Conservation (phyloP, 2,329 filamentous ascomycete species). For the Drechslera avenae region DNA sequence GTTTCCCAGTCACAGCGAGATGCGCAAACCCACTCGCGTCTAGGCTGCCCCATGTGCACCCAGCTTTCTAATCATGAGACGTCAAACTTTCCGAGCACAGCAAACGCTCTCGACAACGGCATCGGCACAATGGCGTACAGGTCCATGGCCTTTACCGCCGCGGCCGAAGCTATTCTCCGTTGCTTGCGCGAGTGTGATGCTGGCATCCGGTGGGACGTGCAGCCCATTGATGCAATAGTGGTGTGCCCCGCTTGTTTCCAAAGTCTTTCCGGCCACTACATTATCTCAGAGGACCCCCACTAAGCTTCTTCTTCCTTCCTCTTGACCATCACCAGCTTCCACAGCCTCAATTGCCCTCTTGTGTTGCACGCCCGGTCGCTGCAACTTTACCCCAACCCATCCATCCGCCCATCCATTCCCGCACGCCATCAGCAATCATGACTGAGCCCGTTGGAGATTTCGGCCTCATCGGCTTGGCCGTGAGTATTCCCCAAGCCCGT, state of each 20-base stretch:
- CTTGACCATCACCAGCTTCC: slow-evolving; percentile 28
- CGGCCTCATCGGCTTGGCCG: slow-evolving; percentile 60
- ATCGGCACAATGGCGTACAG: slow-evolving; percentile 21
- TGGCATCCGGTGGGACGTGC: slow-evolving; percentile 25
- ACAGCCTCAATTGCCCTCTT: slow-evolving; percentile 30
- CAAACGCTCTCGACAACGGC: slow-evolving; percentile 13
- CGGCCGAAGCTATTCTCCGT: slow-evolving; percentile 31
- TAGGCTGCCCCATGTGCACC: background rate
- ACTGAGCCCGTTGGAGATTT: slow-evolving; percentile 55
- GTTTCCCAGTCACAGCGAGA: background rate
- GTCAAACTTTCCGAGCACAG: slow-evolving; percentile 4
- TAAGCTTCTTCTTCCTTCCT: slow-evolving; percentile 23
- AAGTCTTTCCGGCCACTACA: slow-evolving; percentile 43
- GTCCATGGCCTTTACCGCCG: slow-evolving; percentile 30
- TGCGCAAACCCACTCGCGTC: slow-evolving; percentile 3
- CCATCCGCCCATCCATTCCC: slow-evolving; percentile 5
- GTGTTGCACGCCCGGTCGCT: slow-evolving; percentile 39
- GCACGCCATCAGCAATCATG: slow-evolving; percentile 35
- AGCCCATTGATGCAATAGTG: slow-evolving; percentile 33
- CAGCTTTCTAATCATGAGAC: slow-evolving; percentile 14
- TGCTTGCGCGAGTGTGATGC: slow-evolving; percentile 3
- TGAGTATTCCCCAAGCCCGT: slow-evolving; percentile 27
- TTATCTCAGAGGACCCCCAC: slow-evolving; percentile 42
- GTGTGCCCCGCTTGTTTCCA: slow-evolving; percentile 41
- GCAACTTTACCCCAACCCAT: slow-evolving; percentile 37